Evolutionary conservation across 495 filamentous ascomycete species (phyloP).

Genomic region (Gamarada debralockiae): DNA sequence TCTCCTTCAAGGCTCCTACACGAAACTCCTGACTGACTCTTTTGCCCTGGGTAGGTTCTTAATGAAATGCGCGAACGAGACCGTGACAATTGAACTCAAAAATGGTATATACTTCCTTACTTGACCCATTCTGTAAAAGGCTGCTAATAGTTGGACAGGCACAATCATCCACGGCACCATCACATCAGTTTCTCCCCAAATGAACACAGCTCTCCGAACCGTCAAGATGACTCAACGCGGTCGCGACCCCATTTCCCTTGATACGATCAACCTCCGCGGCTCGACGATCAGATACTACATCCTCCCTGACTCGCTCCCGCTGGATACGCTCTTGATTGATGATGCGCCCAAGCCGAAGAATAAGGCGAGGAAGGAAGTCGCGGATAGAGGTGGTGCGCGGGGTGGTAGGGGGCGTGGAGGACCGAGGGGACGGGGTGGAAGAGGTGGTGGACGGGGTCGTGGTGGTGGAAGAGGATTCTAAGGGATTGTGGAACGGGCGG

Average conservation of each 20-base stretch:
- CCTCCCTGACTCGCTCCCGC: constrained; percentile 87
- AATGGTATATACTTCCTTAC: constrained; percentile 60
- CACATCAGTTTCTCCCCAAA: constrained; percentile 88
- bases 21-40: constrained; percentile 33
- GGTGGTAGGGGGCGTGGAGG: constrained; percentile 57
- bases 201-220: constrained; percentile 91
- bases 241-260: constrained; percentile 79
- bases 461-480: constrained; percentile 63
- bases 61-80: constrained; percentile 98
- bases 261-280: constrained; percentile 95
- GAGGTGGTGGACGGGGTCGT: constrained; percentile 55
- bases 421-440: constrained; percentile 48
- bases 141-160: constrained; percentile 45
- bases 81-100: constrained; percentile 95
- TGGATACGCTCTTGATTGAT: constrained; percentile 92
- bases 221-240: constrained; percentile 92
- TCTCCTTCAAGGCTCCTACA: constrained; percentile 20
- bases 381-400: constrained; percentile 56
- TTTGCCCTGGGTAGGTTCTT: constrained; percentile 65
- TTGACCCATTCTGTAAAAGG: constrained; percentile 1
- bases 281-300: constrained; percentile 92
- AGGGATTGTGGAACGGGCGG: background rate
- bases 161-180: constrained; percentile 96
- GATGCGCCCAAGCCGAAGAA: constrained; percentile 98
- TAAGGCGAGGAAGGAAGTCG: constrained; percentile 89